phyloP scores from a whole-genome alignment of 176 grass and related monocot genomes.

The Pharus latifolius region DNA sequence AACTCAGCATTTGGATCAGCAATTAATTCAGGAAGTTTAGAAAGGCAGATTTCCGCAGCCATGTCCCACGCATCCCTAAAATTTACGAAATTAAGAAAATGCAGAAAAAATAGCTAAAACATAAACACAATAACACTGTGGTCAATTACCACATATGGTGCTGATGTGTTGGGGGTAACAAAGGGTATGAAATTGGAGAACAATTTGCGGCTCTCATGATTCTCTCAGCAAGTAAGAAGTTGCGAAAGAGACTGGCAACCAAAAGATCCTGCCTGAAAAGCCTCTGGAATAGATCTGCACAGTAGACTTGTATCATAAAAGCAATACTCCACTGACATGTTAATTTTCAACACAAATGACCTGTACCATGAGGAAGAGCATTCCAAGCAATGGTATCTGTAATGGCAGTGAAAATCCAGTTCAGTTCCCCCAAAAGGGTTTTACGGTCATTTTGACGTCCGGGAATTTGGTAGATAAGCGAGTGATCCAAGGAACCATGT shows the following conservation, averaged over 20 bases:
- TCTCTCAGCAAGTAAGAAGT: conserved; percentile 96
- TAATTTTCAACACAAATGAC: background rate
- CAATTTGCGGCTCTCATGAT: conserved; percentile 97
- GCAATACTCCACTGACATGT: background rate
- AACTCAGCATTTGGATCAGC: conserved; percentile 73
- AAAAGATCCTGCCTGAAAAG: conserved; percentile 96
- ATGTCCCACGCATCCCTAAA: conserved; percentile 99
- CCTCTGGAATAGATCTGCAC: conserved; percentile 89
- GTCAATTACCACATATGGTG: conserved; percentile 95
- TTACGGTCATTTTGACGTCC: conserved; percentile 97
- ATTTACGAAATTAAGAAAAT: conserved; percentile 16
- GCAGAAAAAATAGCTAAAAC: background rate
- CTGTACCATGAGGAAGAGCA: conserved; percentile 89
- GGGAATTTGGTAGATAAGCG: conserved; percentile 84
- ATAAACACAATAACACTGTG: background rate
- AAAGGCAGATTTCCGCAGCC: conserved; percentile 97
- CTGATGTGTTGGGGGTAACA: conserved; percentile 82
- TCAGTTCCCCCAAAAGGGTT: conserved; percentile 92
- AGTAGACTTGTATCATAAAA: conserved; percentile 35
- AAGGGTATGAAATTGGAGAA: conserved; percentile 77
- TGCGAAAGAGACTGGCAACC: conserved; percentile 96
- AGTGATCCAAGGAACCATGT: conserved; percentile 47
- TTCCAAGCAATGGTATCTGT: conserved; percentile 99
- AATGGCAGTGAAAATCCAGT: conserved; percentile 99
- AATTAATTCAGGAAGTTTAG: conserved; percentile 83